phyloP scores from a whole-genome alignment of 2,329 filamentous ascomycete genomes.

The Sporothrix sp. region DNA sequence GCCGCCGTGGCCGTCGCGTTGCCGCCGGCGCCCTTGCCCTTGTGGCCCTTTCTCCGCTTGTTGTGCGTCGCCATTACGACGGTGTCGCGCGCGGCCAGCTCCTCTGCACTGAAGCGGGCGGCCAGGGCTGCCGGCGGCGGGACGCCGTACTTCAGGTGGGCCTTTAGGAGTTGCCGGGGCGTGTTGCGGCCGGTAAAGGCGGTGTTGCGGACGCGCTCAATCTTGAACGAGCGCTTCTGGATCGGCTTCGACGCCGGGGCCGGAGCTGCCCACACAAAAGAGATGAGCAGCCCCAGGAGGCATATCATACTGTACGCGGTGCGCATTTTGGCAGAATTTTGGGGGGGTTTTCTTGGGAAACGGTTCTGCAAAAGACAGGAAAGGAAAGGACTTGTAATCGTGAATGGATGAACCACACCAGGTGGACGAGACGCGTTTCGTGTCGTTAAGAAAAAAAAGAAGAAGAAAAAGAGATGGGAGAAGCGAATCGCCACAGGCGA shows the following conservation, averaged over 20 bases:
- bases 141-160: conserved; percentile 59
- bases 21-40: conserved; percentile 2
- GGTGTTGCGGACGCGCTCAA: conserved; percentile 47
- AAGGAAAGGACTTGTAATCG: background rate
- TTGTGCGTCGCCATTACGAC: background rate
- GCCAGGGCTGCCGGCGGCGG: conserved; percentile 34
- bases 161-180: conserved; percentile 51
- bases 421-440: conserved; percentile 17
- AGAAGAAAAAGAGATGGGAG: background rate
- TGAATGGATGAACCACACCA: conserved; percentile 19
- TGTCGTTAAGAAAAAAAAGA: conserved; percentile 1
- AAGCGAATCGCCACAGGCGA: conserved; percentile 6
- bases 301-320: conserved; percentile 23
- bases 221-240: conserved; percentile 50
- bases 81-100: conserved; percentile 18
- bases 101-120: conserved; percentile 26
- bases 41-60: conserved; percentile 1
- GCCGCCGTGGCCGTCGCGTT: background rate
- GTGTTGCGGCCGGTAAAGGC: conserved; percentile 47
- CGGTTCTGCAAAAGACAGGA: background rate
- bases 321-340: conserved; percentile 19
- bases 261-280: conserved; percentile 35
- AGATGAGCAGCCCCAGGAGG: conserved; percentile 38
- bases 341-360: background rate
- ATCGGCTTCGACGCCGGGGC: conserved; percentile 33